Evolutionary conservation across 768 basidiomycete genomes (phyloP).

Genomic region (Dendrothele bispora): DNA sequence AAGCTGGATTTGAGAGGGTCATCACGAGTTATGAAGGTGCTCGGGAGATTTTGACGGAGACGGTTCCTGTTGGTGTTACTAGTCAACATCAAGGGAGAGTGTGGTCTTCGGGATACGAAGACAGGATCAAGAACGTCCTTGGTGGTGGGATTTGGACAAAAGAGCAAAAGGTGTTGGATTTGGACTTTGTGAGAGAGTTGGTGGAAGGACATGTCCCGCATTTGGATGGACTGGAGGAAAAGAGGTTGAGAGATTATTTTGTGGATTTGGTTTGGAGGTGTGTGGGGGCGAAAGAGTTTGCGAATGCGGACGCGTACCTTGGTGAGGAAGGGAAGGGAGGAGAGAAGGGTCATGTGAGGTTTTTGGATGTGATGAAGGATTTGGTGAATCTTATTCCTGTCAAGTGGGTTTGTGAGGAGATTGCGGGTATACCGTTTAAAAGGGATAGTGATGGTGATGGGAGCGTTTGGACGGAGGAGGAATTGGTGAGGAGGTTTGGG

Average conservation of each 20-base stretch:
- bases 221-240: slow-evolving; percentile 2
- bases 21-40: slow-evolving; percentile 35
- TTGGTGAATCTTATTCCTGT: slow-evolving; percentile 65
- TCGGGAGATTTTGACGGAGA: slow-evolving; percentile 33
- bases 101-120: slow-evolving; percentile 33
- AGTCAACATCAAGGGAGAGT: no score
- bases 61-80: no score
- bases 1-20: background rate
- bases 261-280: slow-evolving; percentile 6
- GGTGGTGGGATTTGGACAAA: no score
- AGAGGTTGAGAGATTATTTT: slow-evolving; percentile 11
- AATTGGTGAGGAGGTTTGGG: slow-evolving; percentile 41
- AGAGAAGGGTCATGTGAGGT: slow-evolving; percentile 22
- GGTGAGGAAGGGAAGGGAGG: slow-evolving; percentile 7
- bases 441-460: slow-evolving; percentile 35
- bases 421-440: slow-evolving; percentile 48
- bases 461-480: slow-evolving; percentile 39
- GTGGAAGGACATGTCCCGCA: slow-evolving; percentile 19
- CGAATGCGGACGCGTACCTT: background rate
- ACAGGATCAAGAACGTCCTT: background rate
- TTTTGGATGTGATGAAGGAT: slow-evolving; percentile 63
- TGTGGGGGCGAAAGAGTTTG: background rate
- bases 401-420: slow-evolving; percentile 56
- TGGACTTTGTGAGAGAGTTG: slow-evolving; percentile 16
- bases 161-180: slow-evolving; percentile 29